Evolutionary conservation across 1,139 yeast genomes (phyloP), one percentile per base, ranked within the genome.

Genomic region (Suzukiozyma palmioleophila): DNA sequence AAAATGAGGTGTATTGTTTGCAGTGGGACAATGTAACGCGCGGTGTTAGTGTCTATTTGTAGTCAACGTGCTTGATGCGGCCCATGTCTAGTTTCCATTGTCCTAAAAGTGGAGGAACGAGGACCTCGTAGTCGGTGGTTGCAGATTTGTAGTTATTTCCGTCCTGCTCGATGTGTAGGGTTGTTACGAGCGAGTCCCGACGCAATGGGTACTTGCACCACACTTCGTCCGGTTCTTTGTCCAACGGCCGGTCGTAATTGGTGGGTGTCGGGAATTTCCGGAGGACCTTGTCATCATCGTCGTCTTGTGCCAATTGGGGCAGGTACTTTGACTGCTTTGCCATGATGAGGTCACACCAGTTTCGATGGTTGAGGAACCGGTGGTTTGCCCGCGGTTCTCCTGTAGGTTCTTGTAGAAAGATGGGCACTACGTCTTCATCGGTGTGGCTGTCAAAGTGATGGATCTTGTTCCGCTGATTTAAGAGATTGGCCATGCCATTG

Each of bases 341-440:
- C 36, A 69, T 27, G 4, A 67, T 54, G 44, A 71, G 62, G 47
- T 70, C 77, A 47, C 66, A 64, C 87, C 90, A 90, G 64, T 90
- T 90, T 56, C 97, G 75, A 46, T 78, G 79, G 48, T 90, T 88
- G 60, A 86, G 61, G 52, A 88, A 82, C 45, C 79, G 75, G 32
- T 68, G 60, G 56, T 82, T 81, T 11, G 61, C 62, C 43, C 95
- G 68, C 3, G 47, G 44, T 0, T 62, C 38, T 3, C 84, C 89
- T 51, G 82, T 76, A 1, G 82, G 80, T 40, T 87, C 86, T 26
- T 60, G 57, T 8, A 65, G 54, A 59, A 90, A 90, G 11, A 90
- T 54, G 1, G 86, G 84, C 18, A 89, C 78, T 60, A 85, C 75
- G 50, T 88, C 95, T 58, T 90, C 97, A 46, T 80, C 85, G 3